phyloP scores from a whole-genome alignment of 179 eudicot species.

The Silene coronaria region DNA sequence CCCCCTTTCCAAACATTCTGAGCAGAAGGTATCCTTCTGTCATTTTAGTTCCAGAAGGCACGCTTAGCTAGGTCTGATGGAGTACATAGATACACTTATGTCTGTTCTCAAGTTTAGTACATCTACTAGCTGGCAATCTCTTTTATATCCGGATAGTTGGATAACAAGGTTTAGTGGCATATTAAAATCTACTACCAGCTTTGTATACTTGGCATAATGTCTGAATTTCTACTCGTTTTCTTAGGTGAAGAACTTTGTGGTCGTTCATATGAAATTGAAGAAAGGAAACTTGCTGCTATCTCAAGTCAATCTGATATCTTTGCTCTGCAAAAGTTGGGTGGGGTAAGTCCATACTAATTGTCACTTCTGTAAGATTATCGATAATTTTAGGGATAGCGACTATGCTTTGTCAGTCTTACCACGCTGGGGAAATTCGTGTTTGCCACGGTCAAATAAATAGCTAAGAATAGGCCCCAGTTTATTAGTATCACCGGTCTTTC shows the following conservation, averaged over 20 bases:
- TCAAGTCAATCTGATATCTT: slow-evolving; percentile 52
- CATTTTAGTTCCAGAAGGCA: slow-evolving; percentile 1
- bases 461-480: neutral
- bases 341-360: slow-evolving; percentile 38
- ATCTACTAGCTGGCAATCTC: neutral
- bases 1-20: neutral
- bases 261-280: slow-evolving; percentile 37
- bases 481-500: neutral
- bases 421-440: neutral
- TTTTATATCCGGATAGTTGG: neutral
- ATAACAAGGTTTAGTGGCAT: neutral
- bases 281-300: slow-evolving; percentile 51
- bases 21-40: slow-evolving; percentile 39
- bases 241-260: slow-evolving; percentile 30
- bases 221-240: neutral
- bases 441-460: neutral
- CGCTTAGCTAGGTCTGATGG: neutral
- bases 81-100: neutral
- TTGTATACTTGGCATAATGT: neutral
- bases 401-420: neutral
- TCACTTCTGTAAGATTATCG: neutral
- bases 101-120: neutral
- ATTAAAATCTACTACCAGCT: neutral
- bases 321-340: slow-evolving; percentile 45
- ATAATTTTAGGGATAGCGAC: neutral